These are phyloP conservation scores for Xerocomellus chrysenteron DNA, from an alignment of 768 basidiomycete species.

Conservation along the genomic window DNA sequence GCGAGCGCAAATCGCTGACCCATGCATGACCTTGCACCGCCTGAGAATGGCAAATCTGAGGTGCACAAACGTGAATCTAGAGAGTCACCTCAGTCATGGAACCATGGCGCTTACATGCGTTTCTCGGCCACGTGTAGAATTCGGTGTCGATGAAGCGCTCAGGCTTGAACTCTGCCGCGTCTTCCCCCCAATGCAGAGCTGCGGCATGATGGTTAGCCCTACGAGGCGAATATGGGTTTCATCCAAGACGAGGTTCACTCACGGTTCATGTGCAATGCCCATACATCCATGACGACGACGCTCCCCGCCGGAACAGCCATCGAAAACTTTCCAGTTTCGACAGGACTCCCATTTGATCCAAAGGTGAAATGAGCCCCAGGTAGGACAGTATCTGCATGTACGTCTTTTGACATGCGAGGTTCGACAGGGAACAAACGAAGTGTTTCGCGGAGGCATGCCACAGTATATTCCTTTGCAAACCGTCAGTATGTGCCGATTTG, in stretches of 20 bases:
- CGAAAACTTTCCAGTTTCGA: constrained; percentile 31
- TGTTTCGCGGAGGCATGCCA: constrained; percentile 45
- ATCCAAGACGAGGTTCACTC: constrained; percentile 11
- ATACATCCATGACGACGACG: constrained; percentile 40
- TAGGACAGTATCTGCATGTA: constrained; percentile 35
- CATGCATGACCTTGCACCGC: constrained; percentile 46
- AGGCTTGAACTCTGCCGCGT: constrained; percentile 44
- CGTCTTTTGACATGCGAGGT: constrained; percentile 37
- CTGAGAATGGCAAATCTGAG: constrained; percentile 46
- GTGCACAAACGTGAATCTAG: background rate
- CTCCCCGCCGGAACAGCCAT: constrained; percentile 42
- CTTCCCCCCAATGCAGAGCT: constrained; percentile 53
- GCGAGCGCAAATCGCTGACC: constrained; percentile 49
- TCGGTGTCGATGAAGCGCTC: constrained; percentile 52
- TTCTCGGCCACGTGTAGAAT: constrained; percentile 50
- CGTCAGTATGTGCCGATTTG: background rate
- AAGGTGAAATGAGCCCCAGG: constrained; percentile 35
- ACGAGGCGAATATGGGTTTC: background rate
- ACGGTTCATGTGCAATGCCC: constrained; percentile 48
- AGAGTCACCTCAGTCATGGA: background rate
- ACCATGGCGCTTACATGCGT: constrained; percentile 40
- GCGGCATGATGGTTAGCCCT: background rate
- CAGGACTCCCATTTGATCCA: constrained; percentile 12
- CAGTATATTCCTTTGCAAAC: constrained; percentile 39
- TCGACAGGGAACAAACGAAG: constrained; percentile 44